Base-by-base conservation (phyloP, 352 stramenopile species). In the Peronospora belbahrii region DNA sequence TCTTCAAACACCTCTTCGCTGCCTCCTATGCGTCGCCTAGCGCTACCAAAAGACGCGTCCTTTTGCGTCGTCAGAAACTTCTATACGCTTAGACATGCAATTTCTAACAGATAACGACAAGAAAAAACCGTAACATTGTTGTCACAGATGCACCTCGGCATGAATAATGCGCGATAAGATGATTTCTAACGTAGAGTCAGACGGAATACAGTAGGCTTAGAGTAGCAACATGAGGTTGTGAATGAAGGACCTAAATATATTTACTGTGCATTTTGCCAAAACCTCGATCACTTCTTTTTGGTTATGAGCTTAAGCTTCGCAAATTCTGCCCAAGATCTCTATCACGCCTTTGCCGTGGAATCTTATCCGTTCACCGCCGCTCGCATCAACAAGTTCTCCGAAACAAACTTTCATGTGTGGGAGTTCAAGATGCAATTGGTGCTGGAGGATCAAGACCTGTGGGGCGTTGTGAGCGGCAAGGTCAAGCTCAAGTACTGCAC, bases 371-470 rank as follows among this genome's bases (percentile, higher is more conserved):
- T 18, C 35, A 39, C 24, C 8, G 37, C 43, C 18, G 1, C 36
- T 22, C 39, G 44, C 37, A 50, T 61, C 43, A 60, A 55, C 52
- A 63, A 53, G 40, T 57, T 63, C 41, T 10, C 52, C 38, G 47
- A 24, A 42, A 49, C 14, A 11, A 64, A 64, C 42, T 64, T 64
- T 15, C 49, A 65, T 34, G 43, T 19, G 17, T 59, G 50, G 36
- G 55, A 56, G 15, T 54, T 60, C 43, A 60, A 65, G 34, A 65
- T 65, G 56, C 33, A 43, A 30, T 47, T 65, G 48, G 41, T 60
- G 41, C 56, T 65, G 1, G 49, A 65, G 31, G 49, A 65, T 30
- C 38, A 32, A 22, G 50, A 65, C 5, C 42, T 65, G 13, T 65
- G 49, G 56, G 56, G 56, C 14, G 37, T 59, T 6, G 24, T 15